These are phyloP conservation scores for Ceratocystis harringtonii DNA, from an alignment of 2,329 filamentous ascomycete species.

Conservation along the genomic window DNA sequence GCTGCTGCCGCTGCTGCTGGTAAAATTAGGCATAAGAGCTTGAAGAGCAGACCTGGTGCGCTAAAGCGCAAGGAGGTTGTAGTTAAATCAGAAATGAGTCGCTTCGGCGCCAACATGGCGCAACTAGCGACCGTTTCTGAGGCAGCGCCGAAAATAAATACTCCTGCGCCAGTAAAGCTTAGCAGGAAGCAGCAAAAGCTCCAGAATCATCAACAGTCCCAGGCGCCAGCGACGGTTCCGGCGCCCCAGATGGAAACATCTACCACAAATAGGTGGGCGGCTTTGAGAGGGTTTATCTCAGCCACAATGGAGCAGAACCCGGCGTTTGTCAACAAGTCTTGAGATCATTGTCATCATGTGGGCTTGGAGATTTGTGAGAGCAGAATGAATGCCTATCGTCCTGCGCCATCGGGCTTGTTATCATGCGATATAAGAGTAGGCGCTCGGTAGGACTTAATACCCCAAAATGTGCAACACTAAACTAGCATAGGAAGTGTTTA, in stretches of 20 bases:
- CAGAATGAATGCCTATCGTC: background rate
- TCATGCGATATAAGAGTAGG: background rate
- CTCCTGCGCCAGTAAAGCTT: constrained; percentile 2
- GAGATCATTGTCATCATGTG: constrained; percentile 1
- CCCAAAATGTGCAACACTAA: too few species aligned
- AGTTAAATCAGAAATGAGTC: constrained; percentile 63
- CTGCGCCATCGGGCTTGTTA: background rate
- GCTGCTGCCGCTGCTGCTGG: constrained; percentile 34
- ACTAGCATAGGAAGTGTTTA: background rate
- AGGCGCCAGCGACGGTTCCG: background rate
- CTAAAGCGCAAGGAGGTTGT: constrained; percentile 71
- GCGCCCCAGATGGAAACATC: constrained; percentile 21
- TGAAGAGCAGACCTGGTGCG: constrained; percentile 62
- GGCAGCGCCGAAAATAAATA: constrained; percentile 4
- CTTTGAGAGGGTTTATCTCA: constrained; percentile 68
- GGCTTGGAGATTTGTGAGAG: background rate
- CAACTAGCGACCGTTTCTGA: constrained; percentile 37
- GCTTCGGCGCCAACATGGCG: constrained; percentile 73
- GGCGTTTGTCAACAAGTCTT: constrained; percentile 39
- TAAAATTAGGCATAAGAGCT: constrained; percentile 56
- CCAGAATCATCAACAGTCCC: background rate
- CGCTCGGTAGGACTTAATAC: too few species aligned
- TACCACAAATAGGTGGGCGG: constrained; percentile 57
- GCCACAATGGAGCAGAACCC: constrained; percentile 80
- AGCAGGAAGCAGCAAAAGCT: constrained; percentile 10